Base-by-base conservation (phyloP, 768 basidiomycete genomes). In the Wakefieldia striispora region DNA sequence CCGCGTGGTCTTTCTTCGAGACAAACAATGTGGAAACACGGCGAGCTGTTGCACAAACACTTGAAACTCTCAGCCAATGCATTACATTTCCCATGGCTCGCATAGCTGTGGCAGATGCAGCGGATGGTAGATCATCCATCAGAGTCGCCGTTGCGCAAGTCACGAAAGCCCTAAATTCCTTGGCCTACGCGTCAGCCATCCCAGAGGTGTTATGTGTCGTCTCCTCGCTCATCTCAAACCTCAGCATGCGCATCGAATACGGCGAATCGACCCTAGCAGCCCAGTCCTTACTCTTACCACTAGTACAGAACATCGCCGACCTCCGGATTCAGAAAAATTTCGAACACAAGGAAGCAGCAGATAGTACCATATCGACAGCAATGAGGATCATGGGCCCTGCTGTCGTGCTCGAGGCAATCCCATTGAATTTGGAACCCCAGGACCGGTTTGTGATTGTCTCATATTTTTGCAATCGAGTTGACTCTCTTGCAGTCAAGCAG, bases 281-380 rank as follows among this genome's bases (percentile, higher is more conserved):
- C 6, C 86, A 94, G 63, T 62, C 69, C 17, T 72, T 97, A 5
- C 72, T 95, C 24, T 63, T 87, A 43, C 81, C 84, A 34, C 62
- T 94, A 35, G 77, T 97, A 38, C 68, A 76, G 51, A 81, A 81
- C 50, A 74, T 95, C 20, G 90, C 83, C 6, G 84, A 87, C 29
- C 70, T 95, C 45, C 73, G 95, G 47, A 74, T 80, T 21, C 77
- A 86, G 59, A 91, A 88, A 67, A 82, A 77, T 1, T 99, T 98
- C 60, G 93, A 97, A 66, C 80, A 88, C 69, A 94, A 91, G 66
- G 94, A 95, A 62, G 82, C 80, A 17, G 92, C 85, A 13, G 95
- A 99, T 63, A 72, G 71, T 10, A 83, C 86, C 0, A 71, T 98
- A 31, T 82, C 86, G 1, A 79, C 81, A 21, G 91, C 93, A 1